Percentiles rank a stretch among this genome's conserved stretches.
Conservation (phyloP, 2,329 filamentous ascomycete genomes). For the Botrytis fragariae region DNA sequence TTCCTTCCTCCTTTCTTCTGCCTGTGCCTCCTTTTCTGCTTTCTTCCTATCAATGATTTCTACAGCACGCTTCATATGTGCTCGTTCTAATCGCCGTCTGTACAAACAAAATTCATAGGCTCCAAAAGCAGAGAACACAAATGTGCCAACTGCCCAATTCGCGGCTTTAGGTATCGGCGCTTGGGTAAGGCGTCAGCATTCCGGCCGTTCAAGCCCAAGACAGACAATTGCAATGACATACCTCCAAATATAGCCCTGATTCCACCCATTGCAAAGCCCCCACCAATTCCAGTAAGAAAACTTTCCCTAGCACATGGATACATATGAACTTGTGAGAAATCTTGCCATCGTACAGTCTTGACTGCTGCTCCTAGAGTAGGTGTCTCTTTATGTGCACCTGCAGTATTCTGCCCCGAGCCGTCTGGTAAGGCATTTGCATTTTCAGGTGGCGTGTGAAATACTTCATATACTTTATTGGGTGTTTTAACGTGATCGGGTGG, state of each 20-base stretch:
- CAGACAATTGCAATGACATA: conserved; percentile 42
- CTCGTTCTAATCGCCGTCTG: conserved; percentile 68
- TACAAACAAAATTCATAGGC: conserved; percentile 85
- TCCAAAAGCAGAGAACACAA: conserved; percentile 64
- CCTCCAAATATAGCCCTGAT: conserved; percentile 72
- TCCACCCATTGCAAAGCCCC: conserved; percentile 73
- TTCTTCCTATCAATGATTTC: conserved; percentile 77
- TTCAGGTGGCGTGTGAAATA: conserved; percentile 39
- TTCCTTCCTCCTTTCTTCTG: conserved; percentile 43
- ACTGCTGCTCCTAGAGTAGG: conserved; percentile 61
- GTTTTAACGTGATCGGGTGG: conserved; percentile 39
- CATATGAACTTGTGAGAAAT: conserved; percentile 71
- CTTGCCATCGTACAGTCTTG: conserved; percentile 62
- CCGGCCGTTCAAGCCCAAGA: background rate
- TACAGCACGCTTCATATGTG: conserved; percentile 80
- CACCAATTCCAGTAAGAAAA: conserved; percentile 77
- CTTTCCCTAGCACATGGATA: conserved; percentile 82
- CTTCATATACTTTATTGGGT: conserved; percentile 42
- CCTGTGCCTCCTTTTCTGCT: conserved; percentile 55
- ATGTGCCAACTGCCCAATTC: conserved; percentile 83
- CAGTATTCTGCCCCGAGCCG: conserved; percentile 39
- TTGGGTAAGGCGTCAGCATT: conserved; percentile 38
- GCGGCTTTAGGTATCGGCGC: conserved; percentile 64
- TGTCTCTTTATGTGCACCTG: conserved; percentile 28
- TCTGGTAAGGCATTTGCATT: conserved; percentile 38